Base-by-base conservation (phyloP, 805 yeast genomes). In the Nakazawaea populi region DNA sequence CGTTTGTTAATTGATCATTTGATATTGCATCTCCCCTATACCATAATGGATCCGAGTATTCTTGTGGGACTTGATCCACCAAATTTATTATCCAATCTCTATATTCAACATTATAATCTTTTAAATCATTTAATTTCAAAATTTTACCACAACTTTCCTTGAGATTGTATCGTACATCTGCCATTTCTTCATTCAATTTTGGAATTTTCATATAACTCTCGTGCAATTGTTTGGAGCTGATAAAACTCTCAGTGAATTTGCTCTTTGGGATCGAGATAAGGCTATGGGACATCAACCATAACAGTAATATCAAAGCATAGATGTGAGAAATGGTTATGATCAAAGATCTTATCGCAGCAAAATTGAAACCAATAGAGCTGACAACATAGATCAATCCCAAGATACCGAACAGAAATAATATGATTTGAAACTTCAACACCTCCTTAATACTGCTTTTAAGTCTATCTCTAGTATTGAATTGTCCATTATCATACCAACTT, bases 231-330 rank as follows among this genome's bases (percentile, higher is more conserved):
- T 39, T 31, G 12, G 46, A 41, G 27, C 41, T 53, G 31, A 34
- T 44, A 5, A 36, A 36, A 34, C 49, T 45, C 29, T 49, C 41
- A 5, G 31, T 9, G 29, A 59, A 67, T 31, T 46, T 48, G 12
- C 45, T 63, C 52, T 87, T 73, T 0, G 96, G 95, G 2, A 87
- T 71, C 42, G 76, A 74, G 14, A 87, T 77, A 46, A 87, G 66
- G 0, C 96, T 96, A 63, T 88, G 91, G 2, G 92, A 87, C 87
- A 89, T 82, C 52, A 89, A 68, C 92, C 94, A 87, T 27, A 87
- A 74, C 2, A 92, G 90, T 35, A 89, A 60, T 1, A 84, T 72
- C 60, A 89, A 72, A 0, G 95, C 79, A 63, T 88, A 89, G 24
- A 85, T 82, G 62, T 89, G 94, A 1, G 94, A 80, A 9, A 86